phyloP scores from a whole-genome alignment of 2,329 filamentous ascomycete genomes.

The Neoscytalidium dimidiatum region DNA sequence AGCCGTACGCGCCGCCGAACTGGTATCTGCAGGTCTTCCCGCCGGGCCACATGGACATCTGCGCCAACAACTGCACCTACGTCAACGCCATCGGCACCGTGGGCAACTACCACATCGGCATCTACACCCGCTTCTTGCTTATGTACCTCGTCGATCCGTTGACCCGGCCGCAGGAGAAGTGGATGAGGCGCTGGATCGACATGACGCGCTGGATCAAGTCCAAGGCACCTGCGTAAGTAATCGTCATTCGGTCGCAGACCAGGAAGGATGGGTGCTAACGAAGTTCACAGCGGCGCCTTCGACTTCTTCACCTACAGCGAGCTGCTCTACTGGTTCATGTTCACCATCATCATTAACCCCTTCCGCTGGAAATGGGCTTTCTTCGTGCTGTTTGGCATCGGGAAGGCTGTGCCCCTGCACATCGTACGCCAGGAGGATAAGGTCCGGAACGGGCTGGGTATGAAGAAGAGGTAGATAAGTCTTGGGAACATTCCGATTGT shows the following conservation, averaged over 20 bases:
- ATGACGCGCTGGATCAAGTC: conserved; percentile 74
- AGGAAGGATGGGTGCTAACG: neutral
- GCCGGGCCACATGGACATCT: conserved; percentile 70
- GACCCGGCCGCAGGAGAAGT: conserved; percentile 67
- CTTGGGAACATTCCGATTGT: too few relatives aligned
- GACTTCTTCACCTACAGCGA: conserved; percentile 91
- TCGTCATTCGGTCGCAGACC: neutral
- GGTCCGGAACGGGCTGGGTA: conserved; percentile 44
- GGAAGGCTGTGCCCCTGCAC: conserved; percentile 63
- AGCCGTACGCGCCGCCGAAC: conserved; percentile 76
- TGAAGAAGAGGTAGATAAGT: neutral
- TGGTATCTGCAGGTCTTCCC: conserved; percentile 91
- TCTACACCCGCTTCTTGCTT: conserved; percentile 81
- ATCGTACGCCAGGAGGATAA: conserved; percentile 68
- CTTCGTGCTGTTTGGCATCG: conserved; percentile 79
- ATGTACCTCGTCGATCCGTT: conserved; percentile 84
- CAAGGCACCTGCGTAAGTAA: conserved; percentile 55
- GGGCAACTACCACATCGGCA: conserved; percentile 86
- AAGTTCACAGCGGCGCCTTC: conserved; percentile 64
- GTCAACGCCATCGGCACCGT: conserved; percentile 78
- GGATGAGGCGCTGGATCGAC: conserved; percentile 87
- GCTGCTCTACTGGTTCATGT: conserved; percentile 81
- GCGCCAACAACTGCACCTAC: conserved; percentile 83
- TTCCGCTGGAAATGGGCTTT: conserved; percentile 89
- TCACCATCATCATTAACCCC: conserved; percentile 76